Conservation (phyloP, 331 rosid genomes). For the Ulmus americana region DNA sequence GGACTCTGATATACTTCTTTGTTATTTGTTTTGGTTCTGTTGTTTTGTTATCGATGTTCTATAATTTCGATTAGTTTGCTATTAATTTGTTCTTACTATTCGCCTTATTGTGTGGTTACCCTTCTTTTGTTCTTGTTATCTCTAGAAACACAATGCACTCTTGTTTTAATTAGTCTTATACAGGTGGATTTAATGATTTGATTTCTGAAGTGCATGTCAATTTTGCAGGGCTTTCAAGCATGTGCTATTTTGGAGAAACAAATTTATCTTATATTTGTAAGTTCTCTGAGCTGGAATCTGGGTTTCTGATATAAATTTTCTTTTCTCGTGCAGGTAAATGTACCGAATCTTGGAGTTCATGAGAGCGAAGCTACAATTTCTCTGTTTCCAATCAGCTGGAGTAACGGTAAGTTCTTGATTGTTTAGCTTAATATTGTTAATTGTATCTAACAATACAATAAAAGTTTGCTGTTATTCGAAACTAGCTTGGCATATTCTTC, state of each 20-base stretch:
- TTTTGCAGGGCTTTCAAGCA: slow-evolving; percentile 66
- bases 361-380: not conserved
- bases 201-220: slow-evolving; percentile 39
- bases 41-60: slow-evolving; percentile 12
- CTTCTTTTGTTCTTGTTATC: not conserved
- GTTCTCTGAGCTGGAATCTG: slow-evolving; percentile 14
- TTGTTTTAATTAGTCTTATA: slow-evolving; percentile 25
- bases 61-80: slow-evolving; percentile 15
- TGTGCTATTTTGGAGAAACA: slow-evolving; percentile 38
- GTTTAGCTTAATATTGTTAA: not conserved
- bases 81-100: slow-evolving; percentile 14
- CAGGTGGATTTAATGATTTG: slow-evolving; percentile 32
- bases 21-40: slow-evolving; percentile 18
- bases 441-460: not conserved
- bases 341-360: not conserved
- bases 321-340: slow-evolving; percentile 37
- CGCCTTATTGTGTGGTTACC: slow-evolving; percentile 3
- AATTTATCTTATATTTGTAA: slow-evolving; percentile 4
- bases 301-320: slow-evolving; percentile 23
- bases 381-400: slow-evolving; percentile 10
- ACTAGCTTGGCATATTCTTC: not conserved
- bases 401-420: slow-evolving; percentile 2
- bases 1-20: slow-evolving; percentile 26
- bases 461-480: not conserved
- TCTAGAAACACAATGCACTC: slow-evolving; percentile 8